Evolutionary conservation across 257 asterid species (phyloP), one percentile per base, ranked within the genome.

Genomic region (Knoxia roxburghii): DNA sequence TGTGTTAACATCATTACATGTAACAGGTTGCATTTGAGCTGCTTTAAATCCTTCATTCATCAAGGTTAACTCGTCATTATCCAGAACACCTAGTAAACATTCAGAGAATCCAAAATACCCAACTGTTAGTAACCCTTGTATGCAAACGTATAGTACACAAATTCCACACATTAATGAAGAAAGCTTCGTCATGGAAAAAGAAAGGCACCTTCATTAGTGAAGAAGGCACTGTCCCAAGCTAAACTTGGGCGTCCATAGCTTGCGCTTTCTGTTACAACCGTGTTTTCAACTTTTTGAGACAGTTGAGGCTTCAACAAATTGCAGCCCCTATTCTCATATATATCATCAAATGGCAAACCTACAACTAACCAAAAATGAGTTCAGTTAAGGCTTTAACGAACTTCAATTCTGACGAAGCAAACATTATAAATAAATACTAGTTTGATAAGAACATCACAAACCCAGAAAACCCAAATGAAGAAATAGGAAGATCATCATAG

Each of bases 221-320:
- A 81, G 64, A 89, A 89, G 27, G 93, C 89, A 55, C 54, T 75
- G 62, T 89, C 88, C 96, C 96, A 89, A 46, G 95, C 95, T 55
- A 86, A 69, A 78, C 95, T 89, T 75, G 70, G 79, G 63, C 95
- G 77, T 32, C 78, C 55, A 74, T 70, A 84, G 80, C 89, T 88
- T 30, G 86, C 88, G 51, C 87, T 73, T 8, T 71, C 69, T 35
- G 76, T 65, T 66, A 63, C 41, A 37, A 37, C 57, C 29, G 63
- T 33, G 20, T 29, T 49, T 64, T 73, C 65, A 39, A 46, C n/a
- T 48, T 48, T 67, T 37, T 37, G 50, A 48, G 69, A 72, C 70
- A 72, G 62, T 68, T 43, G 52, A 56, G 57, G 27, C 17, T 72
- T 72, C 14, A 76, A 55, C 15, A 60, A 21, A 63, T 75, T 69